Base-by-base conservation (phyloP, 176 grass and related monocot species). In the Cymbopogon citratus region DNA sequence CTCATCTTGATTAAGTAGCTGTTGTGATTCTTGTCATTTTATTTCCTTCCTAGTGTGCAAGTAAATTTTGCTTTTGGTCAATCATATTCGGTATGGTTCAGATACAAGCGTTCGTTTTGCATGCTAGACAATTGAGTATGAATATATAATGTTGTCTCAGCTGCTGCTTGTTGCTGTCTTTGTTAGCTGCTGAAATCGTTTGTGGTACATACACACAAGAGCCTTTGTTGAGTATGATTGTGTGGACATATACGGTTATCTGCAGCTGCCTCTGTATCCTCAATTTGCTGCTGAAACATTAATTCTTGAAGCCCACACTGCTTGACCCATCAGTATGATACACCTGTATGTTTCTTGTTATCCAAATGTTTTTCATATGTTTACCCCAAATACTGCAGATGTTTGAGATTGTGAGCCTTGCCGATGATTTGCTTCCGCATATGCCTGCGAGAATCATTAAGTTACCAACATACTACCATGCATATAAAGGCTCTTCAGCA, bases 361-460 rank as follows among this genome's bases (percentile, higher is more conserved):
- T 24, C 12, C 11, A 9, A 36, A 36, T 54, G 31, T 48, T 80
- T 29, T 60, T 80, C 13, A 78, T 12, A 46, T 45, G 44, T 87
- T 85, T 74, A 54, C 63, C 39, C 80, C 57, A 2, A 69, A 41
- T 89, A 18, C 10, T 84, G 83, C 88, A 97, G 94, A 90, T 97
- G 87, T 94, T 90, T 88, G 94, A 92, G 80, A 92, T 92, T 15
- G 94, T 97, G 75, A 94, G 89, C 87, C 91, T 97, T 76, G 87
- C 87, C 52, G 91, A 97, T 88, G 91, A 97, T 84, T 86, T 97
- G 69, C 91, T 97, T 78, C 95, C 95, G 18, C 78, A 91, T 51
- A 76, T 97, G 77, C 92, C 95, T 85, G 80, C 48, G 85, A 90
- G 95, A 79, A 92, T 91, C 66, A 91, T 97, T 68, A 87, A 88